Evolutionary conservation across 768 basidiomycete species (phyloP).

Genomic region (Termitomyces sp.): DNA sequence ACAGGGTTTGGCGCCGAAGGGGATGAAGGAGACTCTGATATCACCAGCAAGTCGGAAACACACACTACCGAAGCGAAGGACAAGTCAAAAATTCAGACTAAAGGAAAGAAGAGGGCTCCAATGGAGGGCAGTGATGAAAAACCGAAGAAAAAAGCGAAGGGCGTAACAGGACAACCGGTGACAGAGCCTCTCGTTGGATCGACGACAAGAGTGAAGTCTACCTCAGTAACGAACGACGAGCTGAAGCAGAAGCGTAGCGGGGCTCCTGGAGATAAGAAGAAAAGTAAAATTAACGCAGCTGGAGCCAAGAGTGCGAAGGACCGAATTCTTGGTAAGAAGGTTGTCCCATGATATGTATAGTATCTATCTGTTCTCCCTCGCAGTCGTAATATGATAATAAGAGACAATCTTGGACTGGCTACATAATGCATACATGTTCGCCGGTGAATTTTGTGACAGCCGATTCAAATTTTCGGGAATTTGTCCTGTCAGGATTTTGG

Average conservation of each 20-base stretch:
- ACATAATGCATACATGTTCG: too few species aligned
- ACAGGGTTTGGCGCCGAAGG: not conserved
- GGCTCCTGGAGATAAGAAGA: conserved; percentile 55
- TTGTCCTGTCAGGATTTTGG: too few species aligned
- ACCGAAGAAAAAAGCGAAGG: conserved; percentile 45
- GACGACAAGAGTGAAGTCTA: not conserved
- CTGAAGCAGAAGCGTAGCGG: conserved; percentile 50
- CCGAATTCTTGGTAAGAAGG: conserved; percentile 52
- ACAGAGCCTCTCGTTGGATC: not conserved
- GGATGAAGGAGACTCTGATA: not conserved
- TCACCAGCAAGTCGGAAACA: not conserved
- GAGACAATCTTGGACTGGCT: too few species aligned
- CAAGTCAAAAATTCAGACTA: conserved; percentile 1
- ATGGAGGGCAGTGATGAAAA: conserved; percentile 32
- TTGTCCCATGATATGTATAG: conserved; percentile 26
- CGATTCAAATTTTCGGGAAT: too few species aligned
- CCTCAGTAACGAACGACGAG: conserved; percentile 36
- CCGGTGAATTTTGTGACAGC: too few species aligned
- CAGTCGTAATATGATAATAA: not conserved
- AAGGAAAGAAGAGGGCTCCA: conserved; percentile 21
- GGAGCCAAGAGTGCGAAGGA: conserved; percentile 53
- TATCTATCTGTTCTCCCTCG: not conserved
- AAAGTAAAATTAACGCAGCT: conserved; percentile 38
- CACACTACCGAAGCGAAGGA: not conserved
- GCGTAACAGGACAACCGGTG: conserved; percentile 18